Base-by-base conservation (phyloP, 2,329 filamentous ascomycete species). In the Trichoderma sp. region DNA sequence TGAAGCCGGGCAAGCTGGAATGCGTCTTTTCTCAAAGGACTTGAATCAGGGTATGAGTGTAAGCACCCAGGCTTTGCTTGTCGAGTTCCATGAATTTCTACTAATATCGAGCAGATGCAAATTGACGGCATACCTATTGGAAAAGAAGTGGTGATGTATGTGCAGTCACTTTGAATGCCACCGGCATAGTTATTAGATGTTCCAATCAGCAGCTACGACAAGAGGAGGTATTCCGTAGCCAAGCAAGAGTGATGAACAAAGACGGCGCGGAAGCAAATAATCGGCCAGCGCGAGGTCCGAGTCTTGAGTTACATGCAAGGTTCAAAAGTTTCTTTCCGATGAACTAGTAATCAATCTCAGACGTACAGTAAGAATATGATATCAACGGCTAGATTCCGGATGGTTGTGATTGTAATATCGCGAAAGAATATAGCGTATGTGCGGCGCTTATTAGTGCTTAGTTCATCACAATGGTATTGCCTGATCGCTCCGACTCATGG, bases 1-100 rank as follows among this genome's bases (percentile, higher is more conserved):
- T 72, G 24, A 72, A 72, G 65, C 63, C 70, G 5, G 70, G 70
- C 11, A 51, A 51, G 12, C 56, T 72, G 56, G 39, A 69, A 24
- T 72, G 70, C 24, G 47, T 66, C 11, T 66, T 66, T 1, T 15
- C 12, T 2, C 47, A 66, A 12, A 66, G 63, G 21, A 8, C 47
- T 66, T 66, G 21, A 15, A 6, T 18, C 21, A 18, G 39, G 39
- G 18, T n/a, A n/a, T n/a, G 18, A n/a, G 18, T 47, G 39, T 47
- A 47, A 11, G 5, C 15, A n/a, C 1, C 9, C 1, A 3, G 1
- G 9, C 6, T 26, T 8, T 34, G 3, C 24, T 61, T 15, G 24
- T 61, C 12, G 15, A 9, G 21, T 4, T 32, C 7, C 6, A 21
- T 36, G 24, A 34, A 21, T 11, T 9, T 7, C 9, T 15, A 24